Base-by-base conservation (phyloP, 2,329 filamentous ascomycete species). In the Metarhizium brunneum region DNA sequence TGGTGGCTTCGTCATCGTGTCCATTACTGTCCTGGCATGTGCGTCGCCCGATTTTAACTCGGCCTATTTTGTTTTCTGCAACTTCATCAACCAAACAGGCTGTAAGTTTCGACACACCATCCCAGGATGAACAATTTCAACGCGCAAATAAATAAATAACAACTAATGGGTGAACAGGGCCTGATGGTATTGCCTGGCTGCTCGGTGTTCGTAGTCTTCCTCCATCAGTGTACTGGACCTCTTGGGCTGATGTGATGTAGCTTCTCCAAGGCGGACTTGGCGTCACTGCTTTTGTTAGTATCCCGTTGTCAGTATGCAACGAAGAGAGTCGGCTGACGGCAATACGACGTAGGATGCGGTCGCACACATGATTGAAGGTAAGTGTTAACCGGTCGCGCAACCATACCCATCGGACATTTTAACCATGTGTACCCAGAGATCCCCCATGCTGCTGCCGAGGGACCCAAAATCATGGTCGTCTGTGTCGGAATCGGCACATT, bases 1-100 rank as follows among this genome's bases (percentile, higher is more conserved):
- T 2, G 69, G 76, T 2, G 87, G 87, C 0, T 88, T 90, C 60
- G 72, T 80, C 16, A 72, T 89, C 54, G 86, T 90, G 54, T 86
- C 76, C 47, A 87, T 88, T 58, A 86, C 85, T 0, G 73, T 87
- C 0, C 73, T 90, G 38, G 77, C 83, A 2, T 86, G 83, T 61
- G 76, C 84, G 0, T 79, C 85, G 2, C 84, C 84, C 0, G 73
- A 84, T 58, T 90, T 81, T 65, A 66, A 61, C 2, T 65, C 64
- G 0, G 65, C 62, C 1, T 61, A 61, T 2, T 69, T 68, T 35
- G 66, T 69, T 0, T 69, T 69, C 30, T 58, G 65, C 2, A 59
- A 64, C 0, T 69, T 69, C 1, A 65, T 67, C 57, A 69, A 69
- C 38, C 58, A 62, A 0, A 69, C 67, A 0, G 66, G 67, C 2